A percentile compares a stretch with the other conserved stretches of the same genome.
phyloP scores from a whole-genome alignment of 75 land plant genomes.

The Adiantum capillusveneris region DNA sequence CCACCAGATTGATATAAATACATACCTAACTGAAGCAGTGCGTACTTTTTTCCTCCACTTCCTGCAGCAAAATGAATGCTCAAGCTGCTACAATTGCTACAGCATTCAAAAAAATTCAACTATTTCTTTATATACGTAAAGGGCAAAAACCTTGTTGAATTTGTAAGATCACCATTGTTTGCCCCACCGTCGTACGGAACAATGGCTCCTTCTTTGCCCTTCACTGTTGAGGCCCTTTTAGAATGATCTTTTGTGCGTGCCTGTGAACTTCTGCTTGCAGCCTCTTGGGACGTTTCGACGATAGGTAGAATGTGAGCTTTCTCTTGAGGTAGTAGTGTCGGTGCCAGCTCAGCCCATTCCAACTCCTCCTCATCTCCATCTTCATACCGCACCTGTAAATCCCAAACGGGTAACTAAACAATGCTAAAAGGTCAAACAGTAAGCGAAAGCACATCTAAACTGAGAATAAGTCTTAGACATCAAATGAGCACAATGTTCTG shows the following conservation, averaged over 20 bases:
- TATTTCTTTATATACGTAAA: too few species aligned
- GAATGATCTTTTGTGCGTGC: not conserved
- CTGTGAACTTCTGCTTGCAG: not conserved
- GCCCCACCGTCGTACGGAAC: not conserved
- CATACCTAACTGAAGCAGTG: slow-evolving; percentile 1
- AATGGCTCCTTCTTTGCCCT: not conserved
- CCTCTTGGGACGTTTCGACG: not conserved
- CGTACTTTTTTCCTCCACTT: not conserved
- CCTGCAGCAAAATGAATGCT: not conserved
- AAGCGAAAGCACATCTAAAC: too few species aligned
- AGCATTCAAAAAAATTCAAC: too few species aligned
- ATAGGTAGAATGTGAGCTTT: not conserved
- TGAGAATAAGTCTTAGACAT: too few species aligned
- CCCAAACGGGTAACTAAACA: not conserved
- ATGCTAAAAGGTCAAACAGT: not conserved
- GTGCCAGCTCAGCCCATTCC: slow-evolving; percentile 30
- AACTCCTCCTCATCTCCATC: slow-evolving; percentile 43
- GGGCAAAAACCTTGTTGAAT: not conserved
- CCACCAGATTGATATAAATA: too few species aligned
- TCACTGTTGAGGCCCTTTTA: not conserved
- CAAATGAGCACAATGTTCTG: too few species aligned
- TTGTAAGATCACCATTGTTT: slow-evolving; percentile 1
- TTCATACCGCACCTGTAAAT: slow-evolving; percentile 25
- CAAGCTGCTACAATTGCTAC: too few species aligned
- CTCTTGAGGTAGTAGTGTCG: slow-evolving; percentile 17